Evolutionary conservation across 2,329 filamentous ascomycete species (phyloP), one percentile per base, ranked within the genome.

Genomic region (Aspergillus sp.): DNA sequence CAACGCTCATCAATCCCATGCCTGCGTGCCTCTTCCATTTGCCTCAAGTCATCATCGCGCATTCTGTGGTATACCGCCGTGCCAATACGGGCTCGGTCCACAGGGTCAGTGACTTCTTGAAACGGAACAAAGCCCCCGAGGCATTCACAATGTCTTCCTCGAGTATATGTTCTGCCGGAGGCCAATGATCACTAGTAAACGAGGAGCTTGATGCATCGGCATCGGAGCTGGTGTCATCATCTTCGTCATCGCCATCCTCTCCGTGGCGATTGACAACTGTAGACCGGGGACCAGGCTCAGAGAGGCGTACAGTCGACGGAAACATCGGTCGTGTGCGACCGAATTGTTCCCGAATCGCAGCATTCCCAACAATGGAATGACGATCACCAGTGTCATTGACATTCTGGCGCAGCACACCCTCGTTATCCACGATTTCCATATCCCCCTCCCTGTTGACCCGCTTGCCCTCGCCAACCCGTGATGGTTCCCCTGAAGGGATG

Each of bases 391-490:
- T 74, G 47, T 84, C 80, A 7, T 69, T 67, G 17, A 67, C 64
- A 45, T 79, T 74, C 26, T 74, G 69, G 33, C 68, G 72, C 26
- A 84, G 64, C 3, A 76, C 71, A 2, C 72, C 68, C 27, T 69
- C 69, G 5, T 72, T 74, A 38, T 81, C 73, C 1, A 69, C 61
- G 10, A 88, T 63, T 26, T 78, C 68, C 34, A 81, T 64, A 29
- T 82, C 78, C 1, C 81, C 81, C 39, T 79, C 73, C 3, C 62
- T 56, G 31, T 73, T 70, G 26, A 69, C 63, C n/a, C 68, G 63
- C 52, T 88, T 86, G 35, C 81, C 82, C 44, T 83, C 73, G 29
- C 77, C 72, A 8, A 61, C 68, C 34, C 74, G 68, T n/a, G 68
- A 69, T 17, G 68, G 61, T 36, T 84, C 78, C 10, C 74, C 76